Conservation (phyloP, 2,329 filamentous ascomycete genomes). For the Diaporthe sp. region DNA sequence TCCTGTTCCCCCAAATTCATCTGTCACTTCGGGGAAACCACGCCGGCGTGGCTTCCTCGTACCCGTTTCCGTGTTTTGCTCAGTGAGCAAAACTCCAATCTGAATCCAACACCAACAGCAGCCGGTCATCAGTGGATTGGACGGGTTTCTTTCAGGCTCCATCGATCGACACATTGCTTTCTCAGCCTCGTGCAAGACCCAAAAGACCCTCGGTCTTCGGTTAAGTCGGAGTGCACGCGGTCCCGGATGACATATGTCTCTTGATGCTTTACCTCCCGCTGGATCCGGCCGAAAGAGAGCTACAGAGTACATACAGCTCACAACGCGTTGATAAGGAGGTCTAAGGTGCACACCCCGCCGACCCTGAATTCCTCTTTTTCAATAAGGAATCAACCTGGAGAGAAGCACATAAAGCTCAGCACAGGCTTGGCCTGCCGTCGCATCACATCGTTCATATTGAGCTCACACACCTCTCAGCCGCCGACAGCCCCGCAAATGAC, state of each 20-base stretch:
- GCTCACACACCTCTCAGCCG: neutral
- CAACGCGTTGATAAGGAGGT: neutral
- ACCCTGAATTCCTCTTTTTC: neutral
- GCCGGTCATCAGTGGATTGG: neutral
- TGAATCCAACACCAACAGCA: neutral
- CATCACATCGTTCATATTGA: neutral
- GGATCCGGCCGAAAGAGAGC: conserved; percentile 10
- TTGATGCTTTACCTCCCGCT: conserved; percentile 19
- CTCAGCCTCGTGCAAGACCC: neutral
- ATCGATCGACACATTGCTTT: conserved; percentile 3
- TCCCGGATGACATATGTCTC: conserved; percentile 7
- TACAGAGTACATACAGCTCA: neutral
- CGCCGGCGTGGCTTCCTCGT: neutral
- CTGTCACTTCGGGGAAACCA: neutral
- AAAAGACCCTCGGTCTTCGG: conserved; percentile 11
- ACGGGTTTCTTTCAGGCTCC: neutral
- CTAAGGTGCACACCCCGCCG: neutral
- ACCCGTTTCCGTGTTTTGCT: neutral
- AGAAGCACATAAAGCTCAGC: neutral
- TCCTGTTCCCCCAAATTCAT: neutral
- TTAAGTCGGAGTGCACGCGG: neutral
- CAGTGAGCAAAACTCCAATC: neutral
- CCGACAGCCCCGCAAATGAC: conserved; percentile 29
- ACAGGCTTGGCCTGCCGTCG: neutral
- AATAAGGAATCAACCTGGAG: neutral